Base-by-base conservation (phyloP, 2,329 filamentous ascomycete species). In the Beauveria sp. region DNA sequence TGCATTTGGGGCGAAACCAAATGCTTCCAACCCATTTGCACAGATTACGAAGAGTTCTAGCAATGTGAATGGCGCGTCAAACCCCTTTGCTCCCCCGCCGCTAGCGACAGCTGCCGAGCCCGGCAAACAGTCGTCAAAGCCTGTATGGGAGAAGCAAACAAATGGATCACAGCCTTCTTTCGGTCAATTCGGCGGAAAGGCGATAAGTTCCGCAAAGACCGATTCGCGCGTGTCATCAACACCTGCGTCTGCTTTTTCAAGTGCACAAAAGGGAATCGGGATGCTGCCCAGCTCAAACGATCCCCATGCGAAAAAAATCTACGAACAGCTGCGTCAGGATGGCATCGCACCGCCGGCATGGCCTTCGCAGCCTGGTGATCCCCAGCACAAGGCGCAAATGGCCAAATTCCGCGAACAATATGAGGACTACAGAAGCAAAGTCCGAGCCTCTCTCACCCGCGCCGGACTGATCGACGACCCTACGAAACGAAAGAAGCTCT, bases 381-480 rank as follows among this genome's bases (percentile, higher is more conserved):
- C 79, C 9, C 71, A 72, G 24, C 80, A 79, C 65, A 80, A 81
- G 64, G 73, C 71, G 10, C 76, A 76, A 14, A 79, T 87, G 70
- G 79, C 84, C 59, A 75, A 72, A 55, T 81, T 86, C 62, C 78
- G 83, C 50, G 80, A 83, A 54, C 72, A 77, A 20, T 83, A 82
- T 68, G 84, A 84, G 64, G 73, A 72, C 12, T 87, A 87, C 65
- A 79, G 85, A 60, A 77, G 77, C 59, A 80, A 78, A 63, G 84
- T 81, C 8, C 81, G 85, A 55, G 75, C 76, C 16, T 82, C 81
- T 4, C 72, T 88, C 47, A 84, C 85, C 61, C 81, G 79, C 63
- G 83, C 80, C 16, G 82, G 81, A 12, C 73, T 87, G 8, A 84
- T 88, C 61, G 86, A 88, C 70, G 84, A 88, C 64, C 85, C 85